Base-by-base conservation (phyloP, 768 basidiomycete genomes). In the Cubamyces lactineus region DNA sequence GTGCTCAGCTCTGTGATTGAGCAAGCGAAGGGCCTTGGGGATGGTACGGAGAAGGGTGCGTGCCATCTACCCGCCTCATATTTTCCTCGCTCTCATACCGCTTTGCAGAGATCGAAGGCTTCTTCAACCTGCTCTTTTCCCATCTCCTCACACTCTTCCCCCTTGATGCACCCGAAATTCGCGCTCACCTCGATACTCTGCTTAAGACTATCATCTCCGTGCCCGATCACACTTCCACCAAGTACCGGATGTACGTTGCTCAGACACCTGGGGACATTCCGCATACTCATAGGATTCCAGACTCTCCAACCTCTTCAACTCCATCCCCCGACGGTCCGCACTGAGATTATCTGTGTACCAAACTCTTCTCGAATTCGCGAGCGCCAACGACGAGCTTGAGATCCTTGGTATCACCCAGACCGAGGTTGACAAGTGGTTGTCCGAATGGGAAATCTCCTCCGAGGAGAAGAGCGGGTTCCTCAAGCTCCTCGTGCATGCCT, bases 241-340 rank as follows among this genome's bases (percentile, higher is more conserved):
- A 87, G 77, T 93, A 90, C 75, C 88, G 88, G 75, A 80, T 92
- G 92, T 93, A 68, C 59, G 87, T 72, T 12, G 57, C 62, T 23
- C 55, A 52, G 51, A 39, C 66, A 39, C 40, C 51, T 13, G 43
- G 30, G 23, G 13, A 13, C 11, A 12, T 24, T 17, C 49, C 13
- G 5, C 17, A 34, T 3, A 12, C 5, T 23, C 53, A 21, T 48
- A 28, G 1, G 65, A 53, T 21, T 51, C 9, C 65, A 94, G 92
- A 69, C 76, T 94, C 11, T 87, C 92, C 23, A 93, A 92, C 71
- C 74, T 94, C 30, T 93, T 92, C 82, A 93, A 94, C 69, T 81
- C 87, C 12, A 75, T 86, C 13, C 88, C 91, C 24, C 83, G 84
- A 57, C 79, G 76, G 49, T 93, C 91, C 3, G 72, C 85, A 16